Evolutionary conservation across 2,329 filamentous ascomycete species (phyloP).

Genomic region (Alternaria novae-zelandiae): DNA sequence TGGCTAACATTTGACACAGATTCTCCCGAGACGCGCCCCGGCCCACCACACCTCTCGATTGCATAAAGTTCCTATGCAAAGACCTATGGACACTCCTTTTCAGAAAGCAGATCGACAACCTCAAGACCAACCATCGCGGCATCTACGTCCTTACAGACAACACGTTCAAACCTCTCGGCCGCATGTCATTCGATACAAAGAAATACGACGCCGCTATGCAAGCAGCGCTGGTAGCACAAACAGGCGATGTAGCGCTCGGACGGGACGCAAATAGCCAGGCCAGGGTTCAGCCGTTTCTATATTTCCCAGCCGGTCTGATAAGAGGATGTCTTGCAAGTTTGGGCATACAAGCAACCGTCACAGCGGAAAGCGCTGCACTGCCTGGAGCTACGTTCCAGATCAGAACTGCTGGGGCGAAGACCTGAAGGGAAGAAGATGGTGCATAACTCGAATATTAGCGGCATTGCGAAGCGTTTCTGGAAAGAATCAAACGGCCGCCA

Average conservation of each 20-base stretch:
- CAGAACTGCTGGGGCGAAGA: slow-evolving; percentile 76
- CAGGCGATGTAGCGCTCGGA: slow-evolving; percentile 36
- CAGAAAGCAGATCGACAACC: slow-evolving; percentile 95
- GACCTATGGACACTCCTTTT: slow-evolving; percentile 96
- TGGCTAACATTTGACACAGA: slow-evolving; percentile 51
- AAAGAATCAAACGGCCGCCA: background rate
- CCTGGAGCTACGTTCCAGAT: slow-evolving; percentile 95
- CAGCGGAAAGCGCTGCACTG: slow-evolving; percentile 86
- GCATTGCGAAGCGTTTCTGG: slow-evolving; percentile 41
- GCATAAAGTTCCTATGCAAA: slow-evolving; percentile 99
- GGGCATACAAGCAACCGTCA: slow-evolving; percentile 88
- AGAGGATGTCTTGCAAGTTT: slow-evolving; percentile 90
- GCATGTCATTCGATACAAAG: slow-evolving; percentile 79
- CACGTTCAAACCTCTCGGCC: slow-evolving; percentile 82
- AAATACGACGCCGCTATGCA: slow-evolving; percentile 38
- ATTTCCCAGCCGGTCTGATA: slow-evolving; percentile 93
- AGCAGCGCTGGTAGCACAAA: slow-evolving; percentile 39
- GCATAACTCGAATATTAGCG: slow-evolving; percentile 24
- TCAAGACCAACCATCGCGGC: slow-evolving; percentile 96
- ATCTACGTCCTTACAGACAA: slow-evolving; percentile 97
- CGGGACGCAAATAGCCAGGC: slow-evolving; percentile 59
- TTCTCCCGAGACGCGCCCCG: slow-evolving; percentile 84
- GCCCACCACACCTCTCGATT: slow-evolving; percentile 89
- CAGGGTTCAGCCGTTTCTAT: slow-evolving; percentile 70
- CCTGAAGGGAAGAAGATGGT: slow-evolving; percentile 51